Conservation (phyloP, 345 rosid genomes). For the Cochlearia excelsa region DNA sequence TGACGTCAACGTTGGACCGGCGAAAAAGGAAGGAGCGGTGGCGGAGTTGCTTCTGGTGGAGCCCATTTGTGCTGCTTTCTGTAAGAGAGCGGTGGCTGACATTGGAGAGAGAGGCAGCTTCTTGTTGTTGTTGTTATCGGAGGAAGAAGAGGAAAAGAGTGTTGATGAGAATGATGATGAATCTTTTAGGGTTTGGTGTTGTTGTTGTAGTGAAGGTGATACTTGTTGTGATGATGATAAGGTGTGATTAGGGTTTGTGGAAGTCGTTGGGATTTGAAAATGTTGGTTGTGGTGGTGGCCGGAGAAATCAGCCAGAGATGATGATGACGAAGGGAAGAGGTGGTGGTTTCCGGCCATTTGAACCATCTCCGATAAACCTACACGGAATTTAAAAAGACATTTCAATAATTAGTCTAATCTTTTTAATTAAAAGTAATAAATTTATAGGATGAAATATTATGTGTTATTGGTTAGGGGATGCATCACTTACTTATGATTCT, state of each 20-base stretch:
- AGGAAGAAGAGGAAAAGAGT: constrained; percentile 40
- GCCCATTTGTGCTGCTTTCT: constrained; percentile 95
- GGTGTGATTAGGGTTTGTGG: constrained; percentile 45
- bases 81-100: constrained; percentile 93
- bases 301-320: constrained; percentile 45
- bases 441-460: no score
- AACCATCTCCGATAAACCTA: constrained; percentile 58
- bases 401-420: background rate
- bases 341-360: constrained; percentile 48
- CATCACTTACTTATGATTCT: no score
- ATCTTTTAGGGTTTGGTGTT: constrained; percentile 33
- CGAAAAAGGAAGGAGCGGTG: constrained; percentile 43
- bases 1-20: constrained; percentile 40
- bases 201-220: constrained; percentile 30
- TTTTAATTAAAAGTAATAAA: background rate
- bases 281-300: constrained; percentile 37
- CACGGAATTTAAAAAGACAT: background rate
- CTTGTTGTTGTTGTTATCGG: constrained; percentile 39
- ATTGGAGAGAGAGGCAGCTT: constrained; percentile 43
- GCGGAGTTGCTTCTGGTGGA: constrained; percentile 66
- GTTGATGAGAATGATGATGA: constrained; percentile 26
- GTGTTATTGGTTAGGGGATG: no score
- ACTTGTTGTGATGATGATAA: constrained; percentile 45
- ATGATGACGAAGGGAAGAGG: constrained; percentile 47
- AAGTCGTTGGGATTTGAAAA: constrained; percentile 33